Evolutionary conservation across 1,284 basidiomycete species (phyloP), one percentile per base, ranked within the genome.

Genomic region (Cerrena zonata): DNA sequence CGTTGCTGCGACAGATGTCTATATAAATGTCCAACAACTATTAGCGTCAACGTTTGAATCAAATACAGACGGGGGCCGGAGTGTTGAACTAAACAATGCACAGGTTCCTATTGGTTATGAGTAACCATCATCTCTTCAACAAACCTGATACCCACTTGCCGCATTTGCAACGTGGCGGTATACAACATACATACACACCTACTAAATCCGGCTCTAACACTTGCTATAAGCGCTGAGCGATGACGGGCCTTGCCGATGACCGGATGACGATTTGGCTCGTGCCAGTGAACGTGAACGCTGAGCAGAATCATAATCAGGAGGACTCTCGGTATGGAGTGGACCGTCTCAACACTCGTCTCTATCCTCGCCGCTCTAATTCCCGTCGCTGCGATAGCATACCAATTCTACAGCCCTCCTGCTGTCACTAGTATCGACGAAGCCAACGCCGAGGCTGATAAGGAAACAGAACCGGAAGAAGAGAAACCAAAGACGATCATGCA

Each of bases 401-500:
- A 34, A 34, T 34, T 34, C 30, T 15, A 15, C 30, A 34, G 15
- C 30, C 30, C 30, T 7, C 30, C 30, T 7, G 7, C 30, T 15
- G 30, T 34, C 15, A 15, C 30, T 34, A 7, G 7, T 7, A 47
- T 5, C 24, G 22, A 11, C 45, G 22, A 5, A 23, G 24, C 15
- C 18, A 19, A 26, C 15, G 12, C 15, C 12, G 15, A 5, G n/a
- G n/a, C n/a, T n/a, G n/a, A n/a, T n/a, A n/a, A 36, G 25, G 36
- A 48, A 41, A 42, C 41, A 52, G 45, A 52, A 36, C 44, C 59
- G 42, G 27, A 55, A 19, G 59, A 65, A 15, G 60, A 74, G 52
- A 70, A 72, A 58, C 73, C 76, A 10, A 83, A 80, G 67, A 75
- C 78, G 19, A 79, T 87, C 65, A 89, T 89, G 86, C 83, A 86